Percentiles rank a stretch among this genome's conserved stretches.
These are phyloP conservation scores for Trichophyton equinum DNA, from an alignment of 2,329 filamentous ascomycete genomes.

Conservation along the genomic window DNA sequence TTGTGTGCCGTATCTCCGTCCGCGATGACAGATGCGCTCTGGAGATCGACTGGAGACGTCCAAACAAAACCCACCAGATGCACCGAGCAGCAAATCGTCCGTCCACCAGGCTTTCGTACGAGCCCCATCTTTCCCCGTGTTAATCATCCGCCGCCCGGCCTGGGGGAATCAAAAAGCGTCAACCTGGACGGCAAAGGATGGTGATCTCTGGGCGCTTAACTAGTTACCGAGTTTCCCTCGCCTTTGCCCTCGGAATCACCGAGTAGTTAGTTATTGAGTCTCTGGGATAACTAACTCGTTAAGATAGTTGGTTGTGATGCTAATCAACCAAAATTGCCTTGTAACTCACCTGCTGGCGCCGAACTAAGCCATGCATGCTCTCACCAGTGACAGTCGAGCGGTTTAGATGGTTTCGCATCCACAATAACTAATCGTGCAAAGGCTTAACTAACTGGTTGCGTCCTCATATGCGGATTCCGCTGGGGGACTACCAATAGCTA, in stretches of 20 bases:
- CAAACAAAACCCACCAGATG: neutral
- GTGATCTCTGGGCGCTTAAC: neutral
- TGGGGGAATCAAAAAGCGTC: neutral
- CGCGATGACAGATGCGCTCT: neutral
- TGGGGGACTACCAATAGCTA: neutral
- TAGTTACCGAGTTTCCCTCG: neutral
- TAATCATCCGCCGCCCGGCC: neutral
- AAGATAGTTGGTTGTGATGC: too few relatives aligned
- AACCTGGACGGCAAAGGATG: neutral
- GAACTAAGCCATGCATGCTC: neutral
- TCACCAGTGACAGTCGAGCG: neutral
- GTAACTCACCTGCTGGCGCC: neutral
- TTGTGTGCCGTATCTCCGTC: neutral
- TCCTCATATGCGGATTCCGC: neutral
- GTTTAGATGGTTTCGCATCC: neutral
- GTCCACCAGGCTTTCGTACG: neutral
- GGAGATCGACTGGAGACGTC: neutral
- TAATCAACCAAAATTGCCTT: too few relatives aligned
- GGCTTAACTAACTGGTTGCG: neutral
- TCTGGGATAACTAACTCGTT: too few relatives aligned
- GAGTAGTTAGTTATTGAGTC: neutral
- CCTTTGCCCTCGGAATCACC: neutral
- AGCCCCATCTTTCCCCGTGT: neutral
- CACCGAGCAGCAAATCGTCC: neutral
- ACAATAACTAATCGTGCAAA: neutral